Base-by-base conservation (phyloP, 495 filamentous ascomycete genomes). In the Penicillium ochrochloron region DNA sequence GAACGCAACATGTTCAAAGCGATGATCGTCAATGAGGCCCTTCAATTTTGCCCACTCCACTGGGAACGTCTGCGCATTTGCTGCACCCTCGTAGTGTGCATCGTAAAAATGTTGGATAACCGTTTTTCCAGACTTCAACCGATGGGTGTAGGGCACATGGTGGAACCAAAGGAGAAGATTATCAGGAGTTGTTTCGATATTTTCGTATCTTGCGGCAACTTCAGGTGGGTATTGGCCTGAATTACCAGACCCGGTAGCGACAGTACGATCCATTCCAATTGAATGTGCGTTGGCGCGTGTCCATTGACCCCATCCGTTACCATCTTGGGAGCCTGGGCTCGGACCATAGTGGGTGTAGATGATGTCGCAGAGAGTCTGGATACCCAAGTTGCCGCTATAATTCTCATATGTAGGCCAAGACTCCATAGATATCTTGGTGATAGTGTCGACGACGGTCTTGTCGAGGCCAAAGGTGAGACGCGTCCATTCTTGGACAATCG, bases 91-190 rank as follows among this genome's bases (percentile, higher is more conserved):
- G 72, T 91, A 90, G 70, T 91, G 82, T 33, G 85, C 84, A 66
- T 91, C 84, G 68, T 90, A 91, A 67, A 91, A 89, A 70, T 91
- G 85, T 72, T 90, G 87, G 56, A 90, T 90, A 0, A 91, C 87
- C 2, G 86, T 88, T 71, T 88, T 84, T 15, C 86, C 86, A 19
- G 78, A 85, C 52, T 88, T 77, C 12, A 91, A 84, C 17, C 67
- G 70, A 37, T 88, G 83, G 0, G 85, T 91, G 67, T 88, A 91
- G 11, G 80, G 79, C 0, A 91, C 87, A 68, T 91, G 88, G 71
- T 91, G 88, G 75, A 91, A 91, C 88, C 88, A 91, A 6, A 91
- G 78, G 0, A 91, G 69, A 6, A 91, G 76, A 52, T 91, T 78
- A 61, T 91, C 88, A 5, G 88, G 88, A 3, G 88, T 91, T 0